Conservation (phyloP, 495 filamentous ascomycete genomes). For the Articulospora tetracladia region DNA sequence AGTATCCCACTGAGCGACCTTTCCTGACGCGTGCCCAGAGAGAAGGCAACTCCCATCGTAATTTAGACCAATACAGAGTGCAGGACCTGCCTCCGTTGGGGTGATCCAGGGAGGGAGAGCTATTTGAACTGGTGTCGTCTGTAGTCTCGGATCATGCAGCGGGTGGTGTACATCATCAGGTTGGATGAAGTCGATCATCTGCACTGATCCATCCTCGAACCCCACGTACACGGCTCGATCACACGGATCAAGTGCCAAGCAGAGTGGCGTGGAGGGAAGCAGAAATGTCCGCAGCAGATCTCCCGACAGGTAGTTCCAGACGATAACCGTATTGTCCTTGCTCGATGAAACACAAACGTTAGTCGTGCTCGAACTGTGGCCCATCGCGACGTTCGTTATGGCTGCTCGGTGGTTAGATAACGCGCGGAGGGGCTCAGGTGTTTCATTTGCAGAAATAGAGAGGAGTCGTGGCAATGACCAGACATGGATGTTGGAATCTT, state of each 20-base stretch:
- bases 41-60: conserved; percentile 80
- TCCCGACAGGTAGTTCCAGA: conserved; percentile 86
- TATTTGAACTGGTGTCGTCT: conserved; percentile 55
- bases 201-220: conserved; percentile 79
- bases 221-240: conserved; percentile 79
- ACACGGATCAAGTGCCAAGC: conserved; percentile 74
- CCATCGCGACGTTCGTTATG: conserved; percentile 65
- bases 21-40: conserved; percentile 77
- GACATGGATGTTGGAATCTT: conserved; percentile 84
- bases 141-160: conserved; percentile 50
- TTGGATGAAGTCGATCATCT: conserved; percentile 73
- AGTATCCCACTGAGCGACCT: conserved; percentile 76
- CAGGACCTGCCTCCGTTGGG: conserved; percentile 56
- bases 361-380: conserved; percentile 61
- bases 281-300: conserved; percentile 73
- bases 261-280: conserved; percentile 66
- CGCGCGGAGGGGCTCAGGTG: conserved; percentile 57
- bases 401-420: conserved; percentile 77
- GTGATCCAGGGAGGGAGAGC: conserved; percentile 56
- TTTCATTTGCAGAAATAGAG: conserved; percentile 45
- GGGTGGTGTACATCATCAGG: conserved; percentile 40
- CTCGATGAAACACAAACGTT: conserved; percentile 77
- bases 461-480: conserved; percentile 80
- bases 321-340: conserved; percentile 74
- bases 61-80: conserved; percentile 60